Evolutionary conservation across 2,329 filamentous ascomycete genomes (phyloP).

Genomic region (Clarireedia paspali): DNA sequence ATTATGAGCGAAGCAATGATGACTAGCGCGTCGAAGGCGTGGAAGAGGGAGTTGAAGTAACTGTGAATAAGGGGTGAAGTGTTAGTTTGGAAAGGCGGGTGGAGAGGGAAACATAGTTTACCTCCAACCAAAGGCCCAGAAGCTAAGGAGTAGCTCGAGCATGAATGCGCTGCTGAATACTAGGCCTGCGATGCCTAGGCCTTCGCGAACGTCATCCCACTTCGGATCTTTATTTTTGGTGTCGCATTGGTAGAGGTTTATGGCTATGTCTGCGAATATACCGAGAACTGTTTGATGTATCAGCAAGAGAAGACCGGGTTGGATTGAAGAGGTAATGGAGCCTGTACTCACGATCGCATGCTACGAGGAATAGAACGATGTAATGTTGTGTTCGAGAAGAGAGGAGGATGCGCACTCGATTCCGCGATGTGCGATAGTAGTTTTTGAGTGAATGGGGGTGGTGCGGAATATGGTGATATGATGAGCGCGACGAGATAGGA

Average conservation of each 20-base stretch:
- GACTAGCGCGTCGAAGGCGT: slow-evolving; percentile 55
- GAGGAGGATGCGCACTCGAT: slow-evolving; percentile 23
- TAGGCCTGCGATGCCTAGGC: slow-evolving; percentile 45
- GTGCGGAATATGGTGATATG: slow-evolving; percentile 7
- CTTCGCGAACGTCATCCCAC: slow-evolving; percentile 33
- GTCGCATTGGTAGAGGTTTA: slow-evolving; percentile 42
- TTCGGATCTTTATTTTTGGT: slow-evolving; percentile 18
- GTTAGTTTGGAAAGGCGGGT: background rate
- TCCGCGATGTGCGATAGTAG: slow-evolving; percentile 3
- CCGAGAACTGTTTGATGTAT: slow-evolving; percentile 29
- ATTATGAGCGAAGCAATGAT: slow-evolving; percentile 55
- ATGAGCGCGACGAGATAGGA: slow-evolving; percentile 3
- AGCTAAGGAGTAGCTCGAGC: slow-evolving; percentile 48
- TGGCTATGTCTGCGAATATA: slow-evolving; percentile 45
- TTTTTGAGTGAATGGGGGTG: background rate
- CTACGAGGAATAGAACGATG: slow-evolving; percentile 39
- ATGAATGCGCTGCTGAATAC: slow-evolving; percentile 59
- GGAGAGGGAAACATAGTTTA: slow-evolving; percentile 25
- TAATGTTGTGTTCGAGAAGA: slow-evolving; percentile 42
- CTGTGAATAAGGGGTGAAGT: slow-evolving; percentile 27
- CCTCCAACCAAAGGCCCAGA: slow-evolving; percentile 55
- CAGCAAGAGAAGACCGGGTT: background rate
- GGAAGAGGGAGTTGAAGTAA: slow-evolving; percentile 51
- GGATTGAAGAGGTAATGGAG: background rate
- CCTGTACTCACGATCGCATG: slow-evolving; percentile 32